phyloP scores from a whole-genome alignment of 345 rosid genomes.

The Salix purpurea region DNA sequence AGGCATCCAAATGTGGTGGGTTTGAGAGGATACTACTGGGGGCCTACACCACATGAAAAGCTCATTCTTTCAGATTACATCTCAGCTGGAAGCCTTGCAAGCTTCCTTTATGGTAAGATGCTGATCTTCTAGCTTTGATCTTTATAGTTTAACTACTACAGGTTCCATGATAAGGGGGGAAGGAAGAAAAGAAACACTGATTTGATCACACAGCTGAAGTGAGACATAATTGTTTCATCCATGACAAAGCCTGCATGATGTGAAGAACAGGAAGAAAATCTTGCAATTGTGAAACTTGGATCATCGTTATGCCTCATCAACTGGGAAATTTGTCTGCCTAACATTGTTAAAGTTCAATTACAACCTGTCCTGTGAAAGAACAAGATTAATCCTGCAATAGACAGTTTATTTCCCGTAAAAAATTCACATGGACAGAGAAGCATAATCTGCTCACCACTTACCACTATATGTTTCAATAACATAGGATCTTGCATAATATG shows the following conservation, averaged over 20 bases:
- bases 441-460: background rate
- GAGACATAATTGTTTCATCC: background rate
- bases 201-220: background rate
- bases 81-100: constrained; percentile 93
- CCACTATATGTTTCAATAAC: background rate
- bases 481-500: background rate
- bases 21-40: constrained; percentile 96
- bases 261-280: background rate
- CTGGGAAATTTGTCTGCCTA: background rate
- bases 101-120: constrained; percentile 85
- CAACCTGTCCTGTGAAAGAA: background rate
- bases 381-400: background rate
- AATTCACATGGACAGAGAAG: background rate
- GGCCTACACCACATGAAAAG: constrained; percentile 97
- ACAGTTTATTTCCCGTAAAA: background rate
- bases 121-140: constrained; percentile 3
- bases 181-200: too few species aligned
- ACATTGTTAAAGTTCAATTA: background rate
- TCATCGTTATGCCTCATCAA: background rate
- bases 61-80: constrained; percentile 92
- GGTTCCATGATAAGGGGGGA: background rate
- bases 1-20: constrained; percentile 97
- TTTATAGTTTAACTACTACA: background rate
- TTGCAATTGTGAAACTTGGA: background rate
- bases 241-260: background rate